Base-by-base conservation (phyloP, 1,139 yeast species). In the Protomyces pachydermus region DNA sequence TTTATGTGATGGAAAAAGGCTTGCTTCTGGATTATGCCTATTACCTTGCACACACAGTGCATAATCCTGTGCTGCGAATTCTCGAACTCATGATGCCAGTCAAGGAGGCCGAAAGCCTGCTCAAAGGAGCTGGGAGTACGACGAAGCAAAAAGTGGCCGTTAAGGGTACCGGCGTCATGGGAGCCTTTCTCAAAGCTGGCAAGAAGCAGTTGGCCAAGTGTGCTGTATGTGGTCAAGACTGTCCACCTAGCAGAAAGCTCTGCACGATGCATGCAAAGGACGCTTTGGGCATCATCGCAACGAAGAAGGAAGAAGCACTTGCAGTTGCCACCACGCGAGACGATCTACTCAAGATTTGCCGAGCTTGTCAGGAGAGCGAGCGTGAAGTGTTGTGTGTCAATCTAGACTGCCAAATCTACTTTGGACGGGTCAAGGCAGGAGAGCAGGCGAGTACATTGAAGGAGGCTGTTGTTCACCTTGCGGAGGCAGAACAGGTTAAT, bases 101-200 rank as follows among this genome's bases (percentile, higher is more conserved):
- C 38, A 60, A 60, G 58, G 64, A 60, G 37, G 32, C 45, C 1
- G 64, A 60, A 18, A 14, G 23, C 9, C 54, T 60, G 16, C 46
- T 60, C 58, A 60, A 60, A 39, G 48, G 38, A 6, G 48, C 23
- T 10, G 23, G 23, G 6, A 42, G 14, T 3, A 58, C 62, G 18
- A 52, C 42, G 12, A 37, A 55, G 38, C 45, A 55, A n/a, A 60
- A 60, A 38, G 54, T 53, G 28, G 58, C 54, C 37, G 23, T 23
- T 23, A 60, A 60, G 39, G 57, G 58, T 3, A 18, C 63, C 23
- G 64, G 64, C 14, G 58, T 60, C 38, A 60, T 60, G 64, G 58
- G 64, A 18, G 64, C 64, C 28, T 60, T 60, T 45, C 50, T 60
- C 14, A 39, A 50, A 9, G 57, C 64, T 16, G 64, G 64, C 28